Base-by-base conservation (phyloP, 306 rosid species). In the Quercus rubra region DNA sequence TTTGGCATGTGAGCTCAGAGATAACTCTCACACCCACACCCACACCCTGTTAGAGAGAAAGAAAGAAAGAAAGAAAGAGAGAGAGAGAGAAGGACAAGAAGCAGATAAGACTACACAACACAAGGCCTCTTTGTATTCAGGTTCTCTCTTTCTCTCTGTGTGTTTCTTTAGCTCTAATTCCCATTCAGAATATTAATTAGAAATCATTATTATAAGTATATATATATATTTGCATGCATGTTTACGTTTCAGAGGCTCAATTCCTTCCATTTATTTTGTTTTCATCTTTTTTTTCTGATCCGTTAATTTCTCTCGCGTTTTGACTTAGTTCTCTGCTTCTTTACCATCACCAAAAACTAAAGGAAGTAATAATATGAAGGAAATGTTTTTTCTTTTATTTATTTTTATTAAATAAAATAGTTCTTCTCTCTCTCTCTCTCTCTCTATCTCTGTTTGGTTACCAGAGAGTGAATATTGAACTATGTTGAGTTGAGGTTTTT, bases 31-130 rank as follows among this genome's bases (percentile, higher is more conserved):
- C 21, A 55, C 62, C 51, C 46, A 41, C 46, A 41, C 11, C 46
- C 43, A 33, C 38, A 33, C 38, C 38, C 46, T 41, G 46, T 41
- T 41, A 41, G 46, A 41, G 2, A 41, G 11, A 41, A 0, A 14
- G 66, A 54, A 73, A 31, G 67, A 10, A 25, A 54, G 46, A n/a
- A 30, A 6, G 74, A 6, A 25, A 54, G 46, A n/a, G 41, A 6
- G 71, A 6, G 78, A 54, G 46, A n/a, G 38, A 6, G 74, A 7
- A 19, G 51, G 25, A 43, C 6, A 23, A 56, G 67, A 73, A 70
- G 88, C 73, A 70, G 88, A 82, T 83, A 83, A 82, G 86, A 64
- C 72, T 25, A 35, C 11, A 41, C 46, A 41, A 8, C 46, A 41
- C 12, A 28, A 63, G 78, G 8, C 51, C 81, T 51, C 6, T 14